Conservation (phyloP, 495 filamentous ascomycete species). For the Parachaetomium inaequale region DNA sequence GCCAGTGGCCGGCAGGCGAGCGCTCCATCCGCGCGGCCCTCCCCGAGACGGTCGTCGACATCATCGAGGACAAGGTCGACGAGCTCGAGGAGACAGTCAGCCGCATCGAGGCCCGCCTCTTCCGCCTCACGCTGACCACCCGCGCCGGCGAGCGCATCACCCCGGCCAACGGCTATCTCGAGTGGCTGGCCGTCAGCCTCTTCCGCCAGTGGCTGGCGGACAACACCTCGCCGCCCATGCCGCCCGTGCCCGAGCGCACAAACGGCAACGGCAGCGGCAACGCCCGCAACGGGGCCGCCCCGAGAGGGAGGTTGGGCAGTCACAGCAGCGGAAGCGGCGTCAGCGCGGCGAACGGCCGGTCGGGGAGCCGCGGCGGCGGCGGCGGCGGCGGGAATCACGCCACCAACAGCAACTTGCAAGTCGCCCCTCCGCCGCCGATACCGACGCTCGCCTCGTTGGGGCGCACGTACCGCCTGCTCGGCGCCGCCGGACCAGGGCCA, state of each 20-base stretch:
- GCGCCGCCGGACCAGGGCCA: constrained; percentile 1
- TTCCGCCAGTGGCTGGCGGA: constrained; percentile 91
- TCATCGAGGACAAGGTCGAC: constrained; percentile 88
- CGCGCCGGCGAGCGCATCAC: constrained; percentile 73
- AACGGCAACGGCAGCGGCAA: constrained; percentile 27
- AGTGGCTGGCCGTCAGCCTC: constrained; percentile 80
- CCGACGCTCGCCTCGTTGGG: constrained; percentile 53
- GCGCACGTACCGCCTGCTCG: constrained; percentile 66
- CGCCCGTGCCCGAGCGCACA: constrained; percentile 22
- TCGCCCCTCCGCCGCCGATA: constrained; percentile 1
- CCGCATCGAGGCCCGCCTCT: constrained; percentile 69
- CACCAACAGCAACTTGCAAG: constrained; percentile 5
- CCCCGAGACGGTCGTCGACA: constrained; percentile 69
- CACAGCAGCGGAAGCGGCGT: constrained; percentile 37
- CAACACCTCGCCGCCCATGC: constrained; percentile 68
- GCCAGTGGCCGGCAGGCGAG: constrained; percentile 79
- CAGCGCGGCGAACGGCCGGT: constrained; percentile 26
- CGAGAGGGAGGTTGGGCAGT: background rate
- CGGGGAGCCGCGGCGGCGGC: constrained; percentile 21
- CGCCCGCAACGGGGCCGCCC: constrained; percentile 21
- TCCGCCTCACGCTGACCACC: constrained; percentile 76
- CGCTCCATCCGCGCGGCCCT: constrained; percentile 69
- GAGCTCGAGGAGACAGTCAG: constrained; percentile 70
- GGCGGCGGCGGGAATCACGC: constrained; percentile 19
- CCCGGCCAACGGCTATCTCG: constrained; percentile 71